A percentile compares a stretch with the other conserved stretches of the same genome.
Evolutionary conservation across 768 basidiomycete species (phyloP).

Genomic region (Gelatoporia subvermispora): DNA sequence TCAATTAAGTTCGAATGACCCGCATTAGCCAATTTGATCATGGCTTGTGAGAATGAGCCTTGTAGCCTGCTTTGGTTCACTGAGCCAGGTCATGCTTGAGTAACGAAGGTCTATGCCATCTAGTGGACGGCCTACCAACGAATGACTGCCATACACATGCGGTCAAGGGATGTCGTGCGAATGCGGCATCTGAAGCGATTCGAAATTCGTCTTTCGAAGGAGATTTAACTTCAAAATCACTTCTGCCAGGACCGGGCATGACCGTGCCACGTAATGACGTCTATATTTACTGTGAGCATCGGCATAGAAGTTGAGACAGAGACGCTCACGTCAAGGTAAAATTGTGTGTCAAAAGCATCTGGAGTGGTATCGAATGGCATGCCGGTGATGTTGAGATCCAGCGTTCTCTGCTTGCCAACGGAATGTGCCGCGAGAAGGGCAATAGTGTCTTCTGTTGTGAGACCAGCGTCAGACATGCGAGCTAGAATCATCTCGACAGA

Average conservation of each 20-base stretch:
- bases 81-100: not conserved
- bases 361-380: constrained; percentile 24
- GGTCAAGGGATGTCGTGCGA: constrained; percentile 11
- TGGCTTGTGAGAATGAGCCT: constrained; percentile 1
- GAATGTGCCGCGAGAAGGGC: constrained; percentile 19
- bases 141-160: constrained; percentile 16
- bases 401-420: constrained; percentile 12
- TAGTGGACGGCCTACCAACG: constrained; percentile 3
- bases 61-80: not conserved
- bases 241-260: constrained; percentile 10
- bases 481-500: constrained; percentile 17
- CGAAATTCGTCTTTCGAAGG: constrained; percentile 13
- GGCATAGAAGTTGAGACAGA: constrained; percentile 8
- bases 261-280: constrained; percentile 11
- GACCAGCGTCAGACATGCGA: constrained; percentile 15
- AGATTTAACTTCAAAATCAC: constrained; percentile 11
- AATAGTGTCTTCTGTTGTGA: constrained; percentile 12
- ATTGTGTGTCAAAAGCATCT: constrained; percentile 20
- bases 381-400: constrained; percentile 10
- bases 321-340: constrained; percentile 19
- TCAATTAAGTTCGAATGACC: constrained; percentile 4
- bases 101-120: too few species aligned
- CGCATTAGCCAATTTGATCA: constrained; percentile 7
- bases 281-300: constrained; percentile 7
- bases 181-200: constrained; percentile 13